Percentiles rank a stretch among this genome's conserved stretches.
Conservation (phyloP, 2,329 filamentous ascomycete species). For the Pseudogymnoascus sp. region DNA sequence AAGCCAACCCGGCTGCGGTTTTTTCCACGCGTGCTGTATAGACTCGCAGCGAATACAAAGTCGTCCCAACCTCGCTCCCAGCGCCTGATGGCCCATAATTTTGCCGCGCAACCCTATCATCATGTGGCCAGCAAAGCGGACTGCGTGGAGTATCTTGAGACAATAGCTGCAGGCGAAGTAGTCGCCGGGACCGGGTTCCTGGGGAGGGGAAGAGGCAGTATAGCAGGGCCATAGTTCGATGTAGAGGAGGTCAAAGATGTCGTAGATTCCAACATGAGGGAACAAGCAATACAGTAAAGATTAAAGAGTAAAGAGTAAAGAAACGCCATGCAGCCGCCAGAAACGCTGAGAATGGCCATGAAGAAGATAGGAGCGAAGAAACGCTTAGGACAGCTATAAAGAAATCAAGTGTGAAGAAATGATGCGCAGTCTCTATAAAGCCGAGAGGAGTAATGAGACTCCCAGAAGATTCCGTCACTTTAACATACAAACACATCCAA, state of each 20-base stretch:
- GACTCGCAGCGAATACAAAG: background rate
- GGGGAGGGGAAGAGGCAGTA: background rate
- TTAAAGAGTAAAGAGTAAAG: background rate
- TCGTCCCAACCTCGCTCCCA: background rate
- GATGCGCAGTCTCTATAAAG: too few species aligned
- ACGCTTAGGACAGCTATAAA: background rate
- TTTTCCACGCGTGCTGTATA: too few species aligned
- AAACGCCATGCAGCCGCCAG: background rate
- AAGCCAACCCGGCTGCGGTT: too few species aligned
- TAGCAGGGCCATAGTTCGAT: background rate
- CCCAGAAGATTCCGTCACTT: too few species aligned
- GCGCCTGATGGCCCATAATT: fast-evolving
- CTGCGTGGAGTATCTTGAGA: background rate
- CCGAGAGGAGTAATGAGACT: too few species aligned
- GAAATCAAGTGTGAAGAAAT: background rate
- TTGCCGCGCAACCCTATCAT: background rate
- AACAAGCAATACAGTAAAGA: background rate
- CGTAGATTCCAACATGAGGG: background rate
- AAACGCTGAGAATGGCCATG: background rate
- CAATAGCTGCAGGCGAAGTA: background rate
- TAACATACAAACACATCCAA: background rate
- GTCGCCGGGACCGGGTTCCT: background rate
- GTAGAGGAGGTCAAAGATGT: background rate
- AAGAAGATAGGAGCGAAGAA: background rate
- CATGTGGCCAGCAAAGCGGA: background rate